phyloP scores from a whole-genome alignment of 345 rosid species.

The Stellera chamaejasme region DNA sequence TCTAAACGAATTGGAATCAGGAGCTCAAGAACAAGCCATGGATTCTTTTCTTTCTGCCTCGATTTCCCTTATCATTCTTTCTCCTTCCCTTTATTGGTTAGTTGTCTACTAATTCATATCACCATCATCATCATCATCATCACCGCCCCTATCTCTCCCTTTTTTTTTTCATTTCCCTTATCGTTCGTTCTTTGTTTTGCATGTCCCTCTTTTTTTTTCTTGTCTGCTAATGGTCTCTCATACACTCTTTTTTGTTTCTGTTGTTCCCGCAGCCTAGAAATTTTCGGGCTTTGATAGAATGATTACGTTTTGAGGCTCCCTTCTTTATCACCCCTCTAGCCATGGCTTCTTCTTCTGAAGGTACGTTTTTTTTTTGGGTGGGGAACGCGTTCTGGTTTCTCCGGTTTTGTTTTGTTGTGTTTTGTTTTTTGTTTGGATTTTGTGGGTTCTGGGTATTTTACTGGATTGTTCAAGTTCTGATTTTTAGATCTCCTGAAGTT shows the following conservation, averaged over 20 bases:
- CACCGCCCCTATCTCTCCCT: background rate
- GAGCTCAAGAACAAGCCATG: background rate
- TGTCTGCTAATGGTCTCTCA: conserved; percentile 3
- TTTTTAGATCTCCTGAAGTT: background rate
- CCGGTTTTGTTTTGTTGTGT: background rate
- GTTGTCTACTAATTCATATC: conserved; percentile 6
- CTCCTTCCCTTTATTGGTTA: background rate
- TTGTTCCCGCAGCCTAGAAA: conserved; percentile 7
- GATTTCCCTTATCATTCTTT: too few relatives aligned
- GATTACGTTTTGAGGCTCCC: conserved; percentile 6
- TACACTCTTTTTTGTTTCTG: background rate
- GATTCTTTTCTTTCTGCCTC: conserved; percentile 1
- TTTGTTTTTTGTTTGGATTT: background rate
- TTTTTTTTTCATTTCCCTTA: background rate
- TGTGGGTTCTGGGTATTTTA: background rate
- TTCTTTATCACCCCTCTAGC: background rate
- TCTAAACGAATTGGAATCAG: conserved; percentile 1
- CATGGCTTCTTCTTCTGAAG: conserved; percentile 10
- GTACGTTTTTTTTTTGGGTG: background rate
- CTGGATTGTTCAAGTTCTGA: background rate
- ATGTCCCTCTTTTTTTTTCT: background rate
- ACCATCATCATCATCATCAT: background rate
- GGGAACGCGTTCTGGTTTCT: conserved; percentile 1
- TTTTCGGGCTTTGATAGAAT: conserved; percentile 13
- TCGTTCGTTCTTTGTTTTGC: background rate